Evolutionary conservation across 2,329 filamentous ascomycete species (phyloP).

Genomic region (Zalaria obscura): DNA sequence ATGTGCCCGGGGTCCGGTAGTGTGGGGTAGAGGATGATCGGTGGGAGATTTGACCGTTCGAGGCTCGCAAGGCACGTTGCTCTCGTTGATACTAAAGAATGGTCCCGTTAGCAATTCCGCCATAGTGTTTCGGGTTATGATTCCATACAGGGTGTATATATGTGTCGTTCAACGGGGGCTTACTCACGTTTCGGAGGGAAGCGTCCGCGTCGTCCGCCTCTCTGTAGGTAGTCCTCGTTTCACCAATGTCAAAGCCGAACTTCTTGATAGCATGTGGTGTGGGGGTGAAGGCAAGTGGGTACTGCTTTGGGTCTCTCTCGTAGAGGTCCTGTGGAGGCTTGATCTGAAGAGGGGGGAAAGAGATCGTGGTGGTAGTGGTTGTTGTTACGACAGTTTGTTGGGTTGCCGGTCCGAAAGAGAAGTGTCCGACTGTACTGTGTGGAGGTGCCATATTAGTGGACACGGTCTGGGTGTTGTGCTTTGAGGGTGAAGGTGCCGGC

Average conservation of each 20-base stretch:
- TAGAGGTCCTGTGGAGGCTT: constrained; percentile 55
- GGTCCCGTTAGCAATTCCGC: background rate
- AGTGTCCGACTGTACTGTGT: constrained; percentile 38
- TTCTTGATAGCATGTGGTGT: constrained; percentile 67
- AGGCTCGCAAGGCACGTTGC: constrained; percentile 5
- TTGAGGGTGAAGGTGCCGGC: constrained; percentile 3
- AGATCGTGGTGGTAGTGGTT: constrained; percentile 73
- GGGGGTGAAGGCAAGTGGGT: constrained; percentile 70
- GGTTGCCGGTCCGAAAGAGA: constrained; percentile 49
- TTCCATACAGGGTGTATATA: no score
- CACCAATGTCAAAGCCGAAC: constrained; percentile 59
- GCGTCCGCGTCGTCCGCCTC: constrained; percentile 45
- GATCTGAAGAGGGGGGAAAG: constrained; percentile 72
- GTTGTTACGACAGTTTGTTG: constrained; percentile 66
- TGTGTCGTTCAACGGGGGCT: background rate
- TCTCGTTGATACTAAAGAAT: constrained; percentile 5
- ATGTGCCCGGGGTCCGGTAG: background rate
- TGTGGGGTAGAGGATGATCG: constrained; percentile 1
- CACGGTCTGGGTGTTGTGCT: background rate
- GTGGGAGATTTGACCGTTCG: constrained; percentile 2
- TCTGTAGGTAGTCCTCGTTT: constrained; percentile 45
- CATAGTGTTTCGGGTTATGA: no score
- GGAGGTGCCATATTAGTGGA: constrained; percentile 11
- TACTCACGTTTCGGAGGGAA: constrained; percentile 38
- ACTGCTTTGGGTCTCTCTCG: constrained; percentile 73